These are phyloP conservation scores for Candida caryicola DNA, from an alignment of 805 yeast species.

Conservation along the genomic window DNA sequence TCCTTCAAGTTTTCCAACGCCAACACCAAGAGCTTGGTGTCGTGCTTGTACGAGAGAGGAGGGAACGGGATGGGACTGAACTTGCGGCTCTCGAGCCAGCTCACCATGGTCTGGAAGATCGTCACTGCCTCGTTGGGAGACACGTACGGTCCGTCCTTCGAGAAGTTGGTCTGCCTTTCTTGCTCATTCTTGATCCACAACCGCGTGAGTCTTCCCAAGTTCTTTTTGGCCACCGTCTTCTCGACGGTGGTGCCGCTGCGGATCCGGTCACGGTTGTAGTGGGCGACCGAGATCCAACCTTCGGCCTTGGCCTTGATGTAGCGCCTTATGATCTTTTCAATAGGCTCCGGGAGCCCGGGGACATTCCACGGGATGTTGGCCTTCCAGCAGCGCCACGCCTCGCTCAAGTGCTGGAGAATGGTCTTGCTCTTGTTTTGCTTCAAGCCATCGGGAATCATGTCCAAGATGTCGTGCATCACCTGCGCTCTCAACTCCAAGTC, in stretches of 20 bases:
- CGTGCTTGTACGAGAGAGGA: constrained; percentile 87
- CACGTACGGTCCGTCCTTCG: constrained; percentile 83
- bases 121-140: constrained; percentile 86
- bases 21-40: constrained; percentile 81
- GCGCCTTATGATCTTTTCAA: constrained; percentile 79
- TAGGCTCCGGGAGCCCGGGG: constrained; percentile 91
- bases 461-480: constrained; percentile 92
- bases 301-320: constrained; percentile 95
- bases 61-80: constrained; percentile 93
- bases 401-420: constrained; percentile 88
- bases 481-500: constrained; percentile 91
- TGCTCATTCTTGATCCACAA: constrained; percentile 92
- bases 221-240: constrained; percentile 90
- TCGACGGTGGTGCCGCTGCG: constrained; percentile 89
- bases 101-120: constrained; percentile 81
- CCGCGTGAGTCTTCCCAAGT: constrained; percentile 86
- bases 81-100: constrained; percentile 83
- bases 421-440: constrained; percentile 84
- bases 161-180: constrained; percentile 75
- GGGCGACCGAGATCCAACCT: constrained; percentile 94
- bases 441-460: constrained; percentile 95
- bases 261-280: constrained; percentile 85
- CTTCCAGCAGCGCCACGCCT: constrained; percentile 99
- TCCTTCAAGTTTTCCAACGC: constrained; percentile 90
- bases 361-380: constrained; percentile 98